These are phyloP conservation scores for Nitzschia inconspicua DNA, from an alignment of 108 stramenopile species.

Conservation along the genomic window DNA sequence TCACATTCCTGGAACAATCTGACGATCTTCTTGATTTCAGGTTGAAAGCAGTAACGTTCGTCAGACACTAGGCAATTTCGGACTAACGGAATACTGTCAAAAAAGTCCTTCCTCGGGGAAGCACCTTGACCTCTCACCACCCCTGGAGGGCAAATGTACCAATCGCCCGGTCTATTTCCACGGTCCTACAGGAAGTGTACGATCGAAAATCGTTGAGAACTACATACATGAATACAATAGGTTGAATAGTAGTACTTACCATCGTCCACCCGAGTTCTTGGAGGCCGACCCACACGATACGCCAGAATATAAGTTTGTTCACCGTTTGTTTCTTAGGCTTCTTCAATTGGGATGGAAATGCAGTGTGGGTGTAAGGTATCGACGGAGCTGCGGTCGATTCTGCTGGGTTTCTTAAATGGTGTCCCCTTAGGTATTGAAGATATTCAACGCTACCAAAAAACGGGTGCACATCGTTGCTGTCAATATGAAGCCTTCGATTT, in stretches of 20 bases:
- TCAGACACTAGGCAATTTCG: slow-evolving; percentile 15
- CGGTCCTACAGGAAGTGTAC: no score
- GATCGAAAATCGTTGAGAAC: no score
- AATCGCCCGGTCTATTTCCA: slow-evolving; percentile 32
- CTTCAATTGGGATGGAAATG: background rate
- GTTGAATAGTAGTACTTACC: no score
- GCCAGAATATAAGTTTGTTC: slow-evolving; percentile 9
- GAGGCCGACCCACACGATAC: background rate
- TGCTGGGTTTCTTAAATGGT: background rate
- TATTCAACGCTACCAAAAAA: slow-evolving; percentile 2
- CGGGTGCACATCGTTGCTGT: background rate
- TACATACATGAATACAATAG: no score
- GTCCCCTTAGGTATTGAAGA: background rate
- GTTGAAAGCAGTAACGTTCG: slow-evolving; percentile 15
- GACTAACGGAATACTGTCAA: slow-evolving; percentile 21
- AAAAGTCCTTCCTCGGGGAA: slow-evolving; percentile 32
- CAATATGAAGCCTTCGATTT: background rate
- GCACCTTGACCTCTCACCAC: slow-evolving; percentile 32
- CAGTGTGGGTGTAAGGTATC: background rate
- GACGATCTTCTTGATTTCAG: slow-evolving; percentile 19
- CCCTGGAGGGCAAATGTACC: slow-evolving; percentile 39
- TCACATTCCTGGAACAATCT: no score
- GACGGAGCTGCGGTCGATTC: background rate
- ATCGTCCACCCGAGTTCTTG: background rate
- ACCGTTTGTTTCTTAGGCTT: background rate